These are phyloP conservation scores for Exophiala sideris DNA, from an alignment of 2,329 filamentous ascomycete genomes.

Conservation along the genomic window DNA sequence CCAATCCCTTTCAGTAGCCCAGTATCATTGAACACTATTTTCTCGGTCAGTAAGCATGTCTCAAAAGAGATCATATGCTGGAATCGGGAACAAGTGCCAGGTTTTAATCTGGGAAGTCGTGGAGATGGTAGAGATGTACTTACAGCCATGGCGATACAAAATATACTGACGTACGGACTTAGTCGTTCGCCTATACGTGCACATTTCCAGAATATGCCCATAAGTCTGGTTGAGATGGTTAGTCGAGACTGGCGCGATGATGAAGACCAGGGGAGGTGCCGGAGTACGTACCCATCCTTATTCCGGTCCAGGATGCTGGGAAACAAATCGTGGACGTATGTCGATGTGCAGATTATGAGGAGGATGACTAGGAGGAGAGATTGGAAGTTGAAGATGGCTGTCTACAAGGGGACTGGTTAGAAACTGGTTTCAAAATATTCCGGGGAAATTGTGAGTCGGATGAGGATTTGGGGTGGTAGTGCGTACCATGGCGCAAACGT, in stretches of 20 bases:
- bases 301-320: slow-evolving; percentile 88
- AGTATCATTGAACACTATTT: slow-evolving; percentile 19
- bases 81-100: background rate
- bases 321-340: slow-evolving; percentile 87
- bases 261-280: slow-evolving; percentile 1
- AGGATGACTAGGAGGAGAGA: slow-evolving; percentile 91
- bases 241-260: background rate
- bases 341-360: slow-evolving; percentile 90
- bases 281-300: slow-evolving; percentile 69
- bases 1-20: slow-evolving; percentile 2
- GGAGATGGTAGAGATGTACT: slow-evolving; percentile 30
- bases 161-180: slow-evolving; percentile 92
- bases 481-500: too few species aligned
- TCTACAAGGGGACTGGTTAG: slow-evolving; percentile 50
- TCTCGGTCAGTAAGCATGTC: background rate
- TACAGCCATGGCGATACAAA: slow-evolving; percentile 92
- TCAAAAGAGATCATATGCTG: background rate
- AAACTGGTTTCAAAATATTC: too few species aligned
- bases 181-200: slow-evolving; percentile 88
- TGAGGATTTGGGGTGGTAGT: too few species aligned
- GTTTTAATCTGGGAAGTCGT: background rate
- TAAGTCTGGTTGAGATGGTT: slow-evolving; percentile 50
- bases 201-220: slow-evolving; percentile 93
- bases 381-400: slow-evolving; percentile 98
- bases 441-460: too few species aligned